phyloP scores from a whole-genome alignment of 1,284 basidiomycete species.

The Agroathelia rolfsii region DNA sequence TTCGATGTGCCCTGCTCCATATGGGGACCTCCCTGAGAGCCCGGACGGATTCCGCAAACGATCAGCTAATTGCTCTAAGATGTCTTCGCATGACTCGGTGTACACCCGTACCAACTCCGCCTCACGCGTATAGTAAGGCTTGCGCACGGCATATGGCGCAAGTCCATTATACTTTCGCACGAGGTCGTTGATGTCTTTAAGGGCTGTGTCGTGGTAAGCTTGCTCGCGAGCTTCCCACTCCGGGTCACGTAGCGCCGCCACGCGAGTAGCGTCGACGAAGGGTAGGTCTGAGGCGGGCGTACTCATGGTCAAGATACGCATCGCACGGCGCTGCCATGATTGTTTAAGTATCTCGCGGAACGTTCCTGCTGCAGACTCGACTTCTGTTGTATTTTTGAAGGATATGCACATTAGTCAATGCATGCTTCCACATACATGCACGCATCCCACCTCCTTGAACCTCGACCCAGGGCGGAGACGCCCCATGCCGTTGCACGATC shows the following conservation, averaged over 20 bases:
- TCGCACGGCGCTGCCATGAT: conserved; percentile 60
- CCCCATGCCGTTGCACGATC: conserved; percentile 78
- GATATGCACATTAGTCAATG: no score
- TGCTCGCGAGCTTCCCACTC: conserved; percentile 69
- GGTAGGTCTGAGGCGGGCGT: conserved; percentile 32
- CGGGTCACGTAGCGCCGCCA: conserved; percentile 46
- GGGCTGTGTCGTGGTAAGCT: conserved; percentile 60
- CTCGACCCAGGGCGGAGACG: conserved; percentile 88
- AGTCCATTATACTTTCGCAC: conserved; percentile 73
- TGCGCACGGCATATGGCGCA: conserved; percentile 66
- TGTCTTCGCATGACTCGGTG: conserved; percentile 40
- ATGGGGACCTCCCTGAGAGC: no score
- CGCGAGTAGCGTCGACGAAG: conserved; percentile 33
- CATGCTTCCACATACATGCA: no score
- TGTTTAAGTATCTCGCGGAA: conserved; percentile 59
- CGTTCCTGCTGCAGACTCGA: conserved; percentile 44
- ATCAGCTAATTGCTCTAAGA: no score
- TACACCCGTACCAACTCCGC: conserved; percentile 53
- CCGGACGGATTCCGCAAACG: no score
- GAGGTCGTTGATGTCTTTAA: conserved; percentile 64
- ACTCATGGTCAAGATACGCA: conserved; percentile 46
- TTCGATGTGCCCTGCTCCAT: no score
- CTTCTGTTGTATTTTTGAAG: conserved; percentile 29
- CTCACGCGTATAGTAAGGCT: conserved; percentile 44
- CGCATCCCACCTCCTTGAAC: no score